Percentiles rank a stretch among this genome's conserved stretches.
Conservation (phyloP, 441 rosid species). For the Dalechampia spathulata region DNA sequence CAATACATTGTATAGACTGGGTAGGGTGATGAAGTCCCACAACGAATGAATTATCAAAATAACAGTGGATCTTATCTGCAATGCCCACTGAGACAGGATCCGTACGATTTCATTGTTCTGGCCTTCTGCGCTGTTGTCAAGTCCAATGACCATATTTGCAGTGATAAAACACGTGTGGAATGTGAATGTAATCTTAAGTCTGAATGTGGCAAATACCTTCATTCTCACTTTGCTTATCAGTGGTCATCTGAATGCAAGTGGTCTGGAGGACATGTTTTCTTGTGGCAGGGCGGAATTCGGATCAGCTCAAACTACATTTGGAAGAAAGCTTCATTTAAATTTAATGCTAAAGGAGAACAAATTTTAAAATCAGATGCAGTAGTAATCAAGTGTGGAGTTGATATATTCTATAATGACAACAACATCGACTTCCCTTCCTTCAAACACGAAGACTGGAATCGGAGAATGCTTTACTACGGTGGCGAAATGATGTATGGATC, state of each 20-base stretch:
- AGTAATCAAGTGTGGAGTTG: constrained; percentile 10
- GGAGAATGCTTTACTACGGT: too few relatives aligned
- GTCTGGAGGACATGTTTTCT: background rate
- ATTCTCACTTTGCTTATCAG: too few relatives aligned
- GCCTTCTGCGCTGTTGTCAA: background rate
- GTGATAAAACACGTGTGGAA: background rate
- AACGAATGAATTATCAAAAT: background rate
- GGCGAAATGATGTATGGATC: too few relatives aligned
- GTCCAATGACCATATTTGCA: background rate
- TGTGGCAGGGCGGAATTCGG: background rate
- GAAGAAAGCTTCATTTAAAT: background rate
- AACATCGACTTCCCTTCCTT: background rate
- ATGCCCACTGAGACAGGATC: background rate
- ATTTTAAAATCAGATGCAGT: background rate
- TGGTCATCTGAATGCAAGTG: too few relatives aligned
- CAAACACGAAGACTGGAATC: too few relatives aligned
- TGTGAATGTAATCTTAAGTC: background rate
- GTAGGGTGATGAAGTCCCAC: background rate
- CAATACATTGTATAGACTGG: background rate
- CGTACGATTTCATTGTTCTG: background rate
- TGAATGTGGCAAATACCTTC: background rate
- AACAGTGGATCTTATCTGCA: background rate
- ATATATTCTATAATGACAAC: background rate
- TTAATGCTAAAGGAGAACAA: too few relatives aligned
- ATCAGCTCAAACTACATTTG: background rate